Conservation (phyloP, 176 grass and related monocot species). For the Urochloa ruziziensis region DNA sequence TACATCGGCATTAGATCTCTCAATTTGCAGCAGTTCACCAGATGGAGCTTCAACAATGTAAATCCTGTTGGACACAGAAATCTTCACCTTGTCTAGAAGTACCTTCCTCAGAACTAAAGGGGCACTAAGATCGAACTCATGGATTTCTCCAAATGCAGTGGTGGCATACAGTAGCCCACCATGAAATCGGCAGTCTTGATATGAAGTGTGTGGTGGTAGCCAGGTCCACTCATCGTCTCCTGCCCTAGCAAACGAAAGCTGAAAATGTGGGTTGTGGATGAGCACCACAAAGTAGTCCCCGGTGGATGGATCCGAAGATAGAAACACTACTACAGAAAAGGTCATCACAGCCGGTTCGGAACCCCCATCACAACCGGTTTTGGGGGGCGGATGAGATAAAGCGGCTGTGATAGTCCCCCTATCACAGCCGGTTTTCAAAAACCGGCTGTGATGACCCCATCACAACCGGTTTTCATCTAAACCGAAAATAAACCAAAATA, state of each 20-base stretch:
- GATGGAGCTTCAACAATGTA: background rate
- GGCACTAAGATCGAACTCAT: background rate
- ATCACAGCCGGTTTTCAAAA: too few species aligned
- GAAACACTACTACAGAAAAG: too few species aligned
- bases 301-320: too few species aligned
- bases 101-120: background rate
- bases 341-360: too few species aligned
- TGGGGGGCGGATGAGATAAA: too few species aligned
- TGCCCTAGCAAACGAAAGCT: background rate
- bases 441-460: too few species aligned
- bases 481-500: too few species aligned
- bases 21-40: background rate
- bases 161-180: background rate
- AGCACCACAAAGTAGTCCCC: too few species aligned
- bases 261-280: background rate
- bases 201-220: background rate
- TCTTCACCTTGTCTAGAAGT: background rate
- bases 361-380: too few species aligned
- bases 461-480: too few species aligned
- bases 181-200: background rate
- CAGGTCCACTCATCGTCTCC: background rate
- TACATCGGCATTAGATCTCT: background rate
- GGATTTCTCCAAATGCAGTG: background rate
- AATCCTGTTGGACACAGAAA: background rate
- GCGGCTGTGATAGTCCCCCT: too few species aligned